Evolutionary conservation across 2,329 filamentous ascomycete genomes (phyloP).

Genomic region (Xylariomycetidae sp.): DNA sequence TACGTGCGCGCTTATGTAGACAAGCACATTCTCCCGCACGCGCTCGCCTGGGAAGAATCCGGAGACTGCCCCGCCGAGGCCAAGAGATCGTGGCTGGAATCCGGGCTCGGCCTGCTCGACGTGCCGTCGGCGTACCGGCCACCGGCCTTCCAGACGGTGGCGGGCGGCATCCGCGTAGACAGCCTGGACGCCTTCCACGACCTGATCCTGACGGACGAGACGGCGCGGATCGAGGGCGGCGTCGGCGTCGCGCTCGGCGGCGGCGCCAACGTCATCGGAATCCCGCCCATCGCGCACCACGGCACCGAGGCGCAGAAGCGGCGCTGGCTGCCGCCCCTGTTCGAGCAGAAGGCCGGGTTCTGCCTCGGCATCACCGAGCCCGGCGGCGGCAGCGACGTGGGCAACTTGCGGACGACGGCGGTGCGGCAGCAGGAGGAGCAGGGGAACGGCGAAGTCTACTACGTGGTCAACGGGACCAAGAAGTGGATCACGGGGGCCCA

Average conservation of each 20-base stretch:
- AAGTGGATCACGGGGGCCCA: slow-evolving; percentile 62
- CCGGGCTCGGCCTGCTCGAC: slow-evolving; percentile 28
- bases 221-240: slow-evolving; percentile 42
- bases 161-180: slow-evolving; percentile 29
- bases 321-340: slow-evolving; percentile 37
- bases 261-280: slow-evolving; percentile 45
- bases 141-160: slow-evolving; percentile 34
- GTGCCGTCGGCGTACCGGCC: slow-evolving; percentile 32
- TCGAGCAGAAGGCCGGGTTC: slow-evolving; percentile 40
- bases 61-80: slow-evolving; percentile 42
- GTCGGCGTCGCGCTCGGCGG: slow-evolving; percentile 51
- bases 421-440: slow-evolving; percentile 34
- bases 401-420: slow-evolving; percentile 56
- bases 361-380: slow-evolving; percentile 26
- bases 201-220: slow-evolving; percentile 32
- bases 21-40: slow-evolving; percentile 49
- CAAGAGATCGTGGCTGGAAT: slow-evolving; percentile 27
- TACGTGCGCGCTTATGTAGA: slow-evolving; percentile 55
- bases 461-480: slow-evolving; percentile 59
- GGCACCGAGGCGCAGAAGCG: slow-evolving; percentile 21
- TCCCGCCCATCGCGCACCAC: slow-evolving; percentile 20
- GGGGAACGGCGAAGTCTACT: too few relatives aligned
- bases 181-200: slow-evolving; percentile 34
- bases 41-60: slow-evolving; percentile 58
- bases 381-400: slow-evolving; percentile 55